These are phyloP conservation scores for Chalaropsis thielavioides DNA, from an alignment of 2,329 filamentous ascomycete species.

Conservation along the genomic window DNA sequence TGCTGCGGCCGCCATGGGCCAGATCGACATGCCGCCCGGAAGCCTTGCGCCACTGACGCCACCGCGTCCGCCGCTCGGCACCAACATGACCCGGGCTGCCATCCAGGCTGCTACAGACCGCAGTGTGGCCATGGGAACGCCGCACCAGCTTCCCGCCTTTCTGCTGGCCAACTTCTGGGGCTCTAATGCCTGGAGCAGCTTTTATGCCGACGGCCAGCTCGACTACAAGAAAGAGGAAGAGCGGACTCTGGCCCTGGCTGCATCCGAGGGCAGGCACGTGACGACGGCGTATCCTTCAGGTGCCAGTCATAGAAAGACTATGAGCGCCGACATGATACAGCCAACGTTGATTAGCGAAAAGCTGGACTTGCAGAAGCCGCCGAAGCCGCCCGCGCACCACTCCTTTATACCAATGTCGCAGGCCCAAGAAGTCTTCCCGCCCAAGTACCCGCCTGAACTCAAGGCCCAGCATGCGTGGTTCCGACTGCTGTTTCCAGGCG, in stretches of 20 bases:
- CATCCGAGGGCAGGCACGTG: constrained; percentile 13
- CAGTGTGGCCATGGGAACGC: constrained; percentile 46
- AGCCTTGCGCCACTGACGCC: constrained; percentile 70
- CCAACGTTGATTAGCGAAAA: constrained; percentile 13
- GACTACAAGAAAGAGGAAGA: constrained; percentile 17
- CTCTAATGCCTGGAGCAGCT: constrained; percentile 56
- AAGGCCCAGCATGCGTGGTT: constrained; percentile 87
- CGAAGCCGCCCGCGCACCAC: neutral
- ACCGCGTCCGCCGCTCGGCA: constrained; percentile 68
- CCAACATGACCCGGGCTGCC: constrained; percentile 73
- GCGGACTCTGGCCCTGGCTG: constrained; percentile 11
- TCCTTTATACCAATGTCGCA: constrained; percentile 24
- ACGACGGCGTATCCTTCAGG: constrained; percentile 7
- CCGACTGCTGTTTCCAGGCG: constrained; percentile 73
- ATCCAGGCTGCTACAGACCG: constrained; percentile 69
- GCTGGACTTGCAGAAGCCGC: neutral
- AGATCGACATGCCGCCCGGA: constrained; percentile 37
- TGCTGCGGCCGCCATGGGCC: constrained; percentile 18
- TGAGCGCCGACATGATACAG: constrained; percentile 13
- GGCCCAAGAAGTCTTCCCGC: constrained; percentile 42
- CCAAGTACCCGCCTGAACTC: constrained; percentile 66
- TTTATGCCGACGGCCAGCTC: constrained; percentile 23
- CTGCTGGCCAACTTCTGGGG: constrained; percentile 93
- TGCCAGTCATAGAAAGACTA: constrained; percentile 18
- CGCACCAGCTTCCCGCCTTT: constrained; percentile 60